A percentile compares a stretch with the other conserved stretches of the same genome.
Conservation (phyloP, 257 asterid genomes). For the Eustoma russellianum region DNA sequence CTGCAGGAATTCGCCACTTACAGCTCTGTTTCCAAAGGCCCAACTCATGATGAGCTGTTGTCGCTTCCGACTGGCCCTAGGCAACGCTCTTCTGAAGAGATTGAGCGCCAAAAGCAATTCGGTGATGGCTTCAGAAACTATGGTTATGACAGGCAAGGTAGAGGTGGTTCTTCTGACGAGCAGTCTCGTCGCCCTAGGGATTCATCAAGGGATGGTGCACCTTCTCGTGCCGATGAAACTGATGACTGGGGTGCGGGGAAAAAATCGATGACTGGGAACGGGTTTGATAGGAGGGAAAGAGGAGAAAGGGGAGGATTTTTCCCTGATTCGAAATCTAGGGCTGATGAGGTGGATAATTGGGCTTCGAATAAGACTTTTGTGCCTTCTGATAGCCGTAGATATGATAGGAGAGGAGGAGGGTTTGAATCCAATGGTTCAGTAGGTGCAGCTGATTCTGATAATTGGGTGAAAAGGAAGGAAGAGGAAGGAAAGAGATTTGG, state of each 20-base stretch:
- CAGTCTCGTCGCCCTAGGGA: constrained; percentile 70
- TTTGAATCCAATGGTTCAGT: constrained; percentile 53
- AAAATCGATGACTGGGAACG: constrained; percentile 32
- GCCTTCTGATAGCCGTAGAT: constrained; percentile 57
- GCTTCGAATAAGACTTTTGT: constrained; percentile 59
- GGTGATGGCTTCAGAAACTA: constrained; percentile 83
- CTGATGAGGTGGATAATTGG: constrained; percentile 90
- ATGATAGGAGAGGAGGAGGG: constrained; percentile 57
- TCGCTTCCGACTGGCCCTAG: constrained; percentile 83
- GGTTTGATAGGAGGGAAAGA: constrained; percentile 73
- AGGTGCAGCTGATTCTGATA: constrained; percentile 58
- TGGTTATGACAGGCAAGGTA: constrained; percentile 29
- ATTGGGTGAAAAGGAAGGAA: constrained; percentile 68
- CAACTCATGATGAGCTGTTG: constrained; percentile 43
- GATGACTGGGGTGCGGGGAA: constrained; percentile 81
- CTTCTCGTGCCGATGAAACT: constrained; percentile 83
- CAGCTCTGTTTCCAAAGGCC: constrained; percentile 25
- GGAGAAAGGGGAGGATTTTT: constrained; percentile 76
- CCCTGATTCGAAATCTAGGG: constrained; percentile 73
- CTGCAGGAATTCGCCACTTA: constrained; percentile 46
- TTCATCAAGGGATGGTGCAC: constrained; percentile 34
- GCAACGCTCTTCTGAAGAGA: constrained; percentile 74
- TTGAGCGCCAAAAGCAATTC: constrained; percentile 46
- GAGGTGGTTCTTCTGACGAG: constrained; percentile 46
- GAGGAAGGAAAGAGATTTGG: constrained; percentile 43